Base-by-base conservation (phyloP, 83 land plant genomes). In the Picea abies region DNA sequence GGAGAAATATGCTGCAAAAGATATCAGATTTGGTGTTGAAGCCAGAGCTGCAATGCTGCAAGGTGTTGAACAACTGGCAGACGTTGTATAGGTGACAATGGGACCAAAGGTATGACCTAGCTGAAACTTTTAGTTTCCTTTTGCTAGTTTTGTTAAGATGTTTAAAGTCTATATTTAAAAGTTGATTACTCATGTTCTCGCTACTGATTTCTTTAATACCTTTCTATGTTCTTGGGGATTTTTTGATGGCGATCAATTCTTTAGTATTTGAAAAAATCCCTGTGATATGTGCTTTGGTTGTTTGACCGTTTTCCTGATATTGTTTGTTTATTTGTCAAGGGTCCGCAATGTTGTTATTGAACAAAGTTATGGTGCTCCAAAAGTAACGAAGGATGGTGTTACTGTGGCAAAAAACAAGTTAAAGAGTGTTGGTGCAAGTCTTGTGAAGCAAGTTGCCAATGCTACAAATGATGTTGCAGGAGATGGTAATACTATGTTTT, bases 321-420 rank as follows among this genome's bases (percentile, higher is more conserved):
- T 47, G 35, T 68, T 76, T 80, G 4, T 75, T 39, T 16, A 67
- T 70, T 60, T 62, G 2, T 68, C 49, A 63, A 94, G 96, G 96
- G 96, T n/a, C 91, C 91, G 96, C 16, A 92, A 79, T 87, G 96
- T 92, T 29, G 86, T 89, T n/a, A 83, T 94, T 44, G 93, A 94
- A 63, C 92, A 88, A 89, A 92, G 94, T 63, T 86, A 62, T 72
- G 93, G 93, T 60, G 88, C 91, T 20, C 94, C 94, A 22, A 94
- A 92, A 78, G 91, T 94, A n/a, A 94, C 94, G 1, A 94, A 94
- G 83, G 96, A 94, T 86, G 96, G 96, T 79, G 96, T 94, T 11
- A 94, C 94, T 44, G 94, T 94, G 67, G 96, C 94, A 23, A 94
- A 90, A 83, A 94, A 92, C 80, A 90, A 84, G 63, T 75, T 86